Conservation (phyloP, 306 rosid species). For the Vachellia pachyceras region DNA sequence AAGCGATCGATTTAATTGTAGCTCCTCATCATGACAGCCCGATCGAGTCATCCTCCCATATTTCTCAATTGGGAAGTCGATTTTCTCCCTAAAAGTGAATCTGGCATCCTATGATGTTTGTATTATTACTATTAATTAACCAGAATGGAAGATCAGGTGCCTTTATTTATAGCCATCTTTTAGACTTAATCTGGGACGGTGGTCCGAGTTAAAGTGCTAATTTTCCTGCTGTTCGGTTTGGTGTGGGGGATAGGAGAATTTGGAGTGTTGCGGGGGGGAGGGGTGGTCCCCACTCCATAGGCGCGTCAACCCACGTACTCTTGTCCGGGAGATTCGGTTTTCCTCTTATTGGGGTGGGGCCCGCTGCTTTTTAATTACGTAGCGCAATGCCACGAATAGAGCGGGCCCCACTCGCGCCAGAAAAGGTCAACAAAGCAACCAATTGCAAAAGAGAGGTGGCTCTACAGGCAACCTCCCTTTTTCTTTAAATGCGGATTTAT, state of each 20-base stretch:
- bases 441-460: slow-evolving; percentile 60
- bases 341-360: slow-evolving; percentile 39
- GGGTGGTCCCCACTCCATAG: slow-evolving; percentile 25
- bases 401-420: slow-evolving; percentile 65
- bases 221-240: not conserved
- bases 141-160: not conserved
- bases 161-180: too few species aligned
- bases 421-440: slow-evolving; percentile 79
- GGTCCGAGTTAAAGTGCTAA: not conserved
- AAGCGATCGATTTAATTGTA: not conserved
- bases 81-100: too few species aligned
- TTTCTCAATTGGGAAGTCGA: too few species aligned
- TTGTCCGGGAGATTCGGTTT: slow-evolving; percentile 44
- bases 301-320: slow-evolving; percentile 42
- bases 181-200: too few species aligned
- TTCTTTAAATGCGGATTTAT: slow-evolving; percentile 63
- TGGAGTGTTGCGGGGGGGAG: not conserved
- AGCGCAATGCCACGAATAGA: slow-evolving; percentile 34
- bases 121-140: too few species aligned
- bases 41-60: not conserved
- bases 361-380: slow-evolving; percentile 25
- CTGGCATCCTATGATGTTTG: too few species aligned
- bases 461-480: slow-evolving; percentile 66
- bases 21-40: not conserved
- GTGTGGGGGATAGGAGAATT: not conserved